Evolutionary conservation across 148 eudicot genomes (phyloP), one percentile per base, ranked within the genome.

Genomic region (Vaccinium vitisidaea): DNA sequence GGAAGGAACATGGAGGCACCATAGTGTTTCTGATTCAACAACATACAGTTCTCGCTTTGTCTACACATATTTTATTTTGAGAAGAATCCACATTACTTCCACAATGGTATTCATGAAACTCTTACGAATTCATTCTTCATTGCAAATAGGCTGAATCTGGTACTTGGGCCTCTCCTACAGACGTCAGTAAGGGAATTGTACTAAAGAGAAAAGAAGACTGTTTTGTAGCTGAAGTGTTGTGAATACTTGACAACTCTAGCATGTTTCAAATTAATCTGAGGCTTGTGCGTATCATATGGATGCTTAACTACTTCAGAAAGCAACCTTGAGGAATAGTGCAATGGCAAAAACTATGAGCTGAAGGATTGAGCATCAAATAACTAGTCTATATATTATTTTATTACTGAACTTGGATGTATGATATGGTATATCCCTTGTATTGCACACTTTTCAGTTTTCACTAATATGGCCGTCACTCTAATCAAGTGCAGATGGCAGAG

Each of bases 401-500:
- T 52, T 36, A 16, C 32, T 25, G 21, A 30, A 59, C 19, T 50
- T 36, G 27, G 36, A 43, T 58, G 69, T 55, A 81, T 52, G 61
- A 25, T 46, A 13, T 5, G 16, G 21, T 70, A 11, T 43, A 36
- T 59, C 25, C 3, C 27, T 67, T 61, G n/a, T 27, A 8, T 10
- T 70, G 15, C 50, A 36, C 63, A 83, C 50, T 8, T 76, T 65
- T 48, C 63, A 83, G 39, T 8, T 76, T 65, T 48, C 83, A 80
- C 73, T 89, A 83, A 89, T 69, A 23, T 73, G 50, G 39, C 54
- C 69, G 48, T 83, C 76, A 14, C 74, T 77, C 65, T 81, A 25
- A 82, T 16, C 84, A 82, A 82, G 43, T 84, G 85, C 94, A 96
- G 98, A 96, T 96, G 98, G 94, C 90, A 71, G 98, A 92, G 75